Percentiles rank a stretch among this genome's conserved stretches.
phyloP scores from a whole-genome alignment of 306 rosid species.

The Prunus davidiana region DNA sequence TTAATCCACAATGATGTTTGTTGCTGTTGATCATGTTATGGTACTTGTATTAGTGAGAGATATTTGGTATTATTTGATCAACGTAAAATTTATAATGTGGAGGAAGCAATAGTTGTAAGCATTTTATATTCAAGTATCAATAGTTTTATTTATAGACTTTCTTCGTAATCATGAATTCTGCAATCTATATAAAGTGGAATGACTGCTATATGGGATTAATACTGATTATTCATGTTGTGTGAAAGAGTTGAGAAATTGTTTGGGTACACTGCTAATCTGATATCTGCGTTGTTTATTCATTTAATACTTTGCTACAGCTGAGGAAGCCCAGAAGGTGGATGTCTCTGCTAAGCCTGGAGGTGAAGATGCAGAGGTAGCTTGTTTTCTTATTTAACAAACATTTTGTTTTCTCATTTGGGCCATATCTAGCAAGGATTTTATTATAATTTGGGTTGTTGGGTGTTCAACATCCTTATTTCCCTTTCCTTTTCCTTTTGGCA shows the following conservation, averaged over 20 bases:
- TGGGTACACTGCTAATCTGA: background rate
- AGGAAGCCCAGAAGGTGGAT: slow-evolving; percentile 45
- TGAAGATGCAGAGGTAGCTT: slow-evolving; percentile 49
- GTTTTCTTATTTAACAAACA: slow-evolving; percentile 9
- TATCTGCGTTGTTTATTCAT: background rate
- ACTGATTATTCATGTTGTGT: background rate
- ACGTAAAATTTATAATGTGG: too few species aligned
- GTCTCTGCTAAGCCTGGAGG: slow-evolving; percentile 38
- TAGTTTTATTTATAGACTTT: background rate
- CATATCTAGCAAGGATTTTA: background rate
- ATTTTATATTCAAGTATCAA: too few species aligned
- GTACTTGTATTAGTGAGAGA: too few species aligned
- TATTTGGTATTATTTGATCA: too few species aligned
- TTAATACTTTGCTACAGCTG: slow-evolving; percentile 21
- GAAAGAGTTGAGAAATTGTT: slow-evolving; percentile 8
- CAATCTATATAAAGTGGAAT: background rate
- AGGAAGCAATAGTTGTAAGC: too few species aligned
- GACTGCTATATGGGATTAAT: too few species aligned
- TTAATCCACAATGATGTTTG: too few species aligned
- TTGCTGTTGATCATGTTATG: too few species aligned
- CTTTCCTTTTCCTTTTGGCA: slow-evolving; percentile 25
- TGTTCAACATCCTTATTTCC: background rate
- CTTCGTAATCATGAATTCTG: background rate
- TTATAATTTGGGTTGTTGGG: background rate
- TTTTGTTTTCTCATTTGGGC: background rate